These are phyloP conservation scores for Crithidia bombi DNA, from an alignment of 208 protist species.

Conservation along the genomic window DNA sequence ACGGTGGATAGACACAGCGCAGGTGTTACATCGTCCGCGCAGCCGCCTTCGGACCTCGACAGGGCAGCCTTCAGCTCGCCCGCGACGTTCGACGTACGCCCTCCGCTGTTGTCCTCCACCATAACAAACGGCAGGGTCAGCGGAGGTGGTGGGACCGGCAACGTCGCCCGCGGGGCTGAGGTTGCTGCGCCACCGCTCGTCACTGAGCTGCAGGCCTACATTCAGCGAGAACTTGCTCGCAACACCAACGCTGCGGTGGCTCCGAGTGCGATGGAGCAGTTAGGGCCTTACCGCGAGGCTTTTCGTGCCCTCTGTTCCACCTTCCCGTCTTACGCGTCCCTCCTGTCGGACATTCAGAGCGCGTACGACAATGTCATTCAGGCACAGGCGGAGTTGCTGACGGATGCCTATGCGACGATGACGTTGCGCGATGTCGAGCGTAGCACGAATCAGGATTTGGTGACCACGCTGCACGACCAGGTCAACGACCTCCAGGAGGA, in stretches of 20 bases:
- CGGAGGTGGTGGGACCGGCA: constrained; percentile 5
- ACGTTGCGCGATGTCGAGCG: constrained; percentile 26
- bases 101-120: constrained; percentile 21
- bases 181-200: constrained; percentile 25
- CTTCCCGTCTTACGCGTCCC: constrained; percentile 68
- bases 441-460: constrained; percentile 27
- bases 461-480: constrained; percentile 37
- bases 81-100: constrained; percentile 12
- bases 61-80: background rate
- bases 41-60: background rate
- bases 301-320: constrained; percentile 67
- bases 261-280: constrained; percentile 46
- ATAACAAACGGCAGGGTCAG: constrained; percentile 4
- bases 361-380: constrained; percentile 87
- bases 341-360: constrained; percentile 72
- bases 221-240: constrained; percentile 46
- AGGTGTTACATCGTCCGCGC: background rate
- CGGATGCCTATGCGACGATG: constrained; percentile 43
- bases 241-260: constrained; percentile 16
- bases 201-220: constrained; percentile 45
- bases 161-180: background rate
- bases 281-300: constrained; percentile 78
- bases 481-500: constrained; percentile 43
- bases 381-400: constrained; percentile 71
- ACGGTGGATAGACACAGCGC: background rate